Conservation (phyloP, 1,139 yeast genomes). For the Wickerhamomyces sp. region DNA sequence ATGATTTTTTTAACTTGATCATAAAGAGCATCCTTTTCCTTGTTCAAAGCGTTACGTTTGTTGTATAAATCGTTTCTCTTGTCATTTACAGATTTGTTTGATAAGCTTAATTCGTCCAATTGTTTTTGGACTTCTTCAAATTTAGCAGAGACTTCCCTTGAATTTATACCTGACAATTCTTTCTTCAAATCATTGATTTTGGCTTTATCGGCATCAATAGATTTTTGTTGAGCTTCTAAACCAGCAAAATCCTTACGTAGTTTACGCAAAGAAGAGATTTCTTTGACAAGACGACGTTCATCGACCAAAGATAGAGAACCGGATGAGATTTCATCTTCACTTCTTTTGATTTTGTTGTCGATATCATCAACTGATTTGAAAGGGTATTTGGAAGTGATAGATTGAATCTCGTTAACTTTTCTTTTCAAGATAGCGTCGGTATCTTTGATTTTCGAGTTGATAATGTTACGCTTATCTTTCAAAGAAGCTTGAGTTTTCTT, state of each 20-base stretch:
- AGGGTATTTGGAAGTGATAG: constrained; percentile 60
- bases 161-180: constrained; percentile 56
- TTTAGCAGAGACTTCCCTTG: constrained; percentile 52
- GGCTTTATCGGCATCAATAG: constrained; percentile 75
- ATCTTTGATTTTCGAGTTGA: constrained; percentile 69
- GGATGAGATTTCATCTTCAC: constrained; percentile 72
- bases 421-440: constrained; percentile 72
- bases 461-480: constrained; percentile 63
- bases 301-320: constrained; percentile 88
- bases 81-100: constrained; percentile 61
- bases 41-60: constrained; percentile 65
- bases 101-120: constrained; percentile 56
- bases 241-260: constrained; percentile 74
- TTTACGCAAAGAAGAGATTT: constrained; percentile 80
- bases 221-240: constrained; percentile 70
- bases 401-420: constrained; percentile 65
- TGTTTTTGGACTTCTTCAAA: constrained; percentile 53
- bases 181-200: constrained; percentile 75
- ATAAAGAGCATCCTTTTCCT: constrained; percentile 66
- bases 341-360: constrained; percentile 62
- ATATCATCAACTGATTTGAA: constrained; percentile 77
- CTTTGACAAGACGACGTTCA: constrained; percentile 82
- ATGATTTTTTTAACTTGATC: constrained; percentile 60
- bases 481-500: constrained; percentile 64
- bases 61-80: constrained; percentile 61